A percentile compares a stretch with the other conserved stretches of the same genome.
These are phyloP conservation scores for Lentinula aciculospora DNA, from an alignment of 768 basidiomycete genomes.

Conservation along the genomic window DNA sequence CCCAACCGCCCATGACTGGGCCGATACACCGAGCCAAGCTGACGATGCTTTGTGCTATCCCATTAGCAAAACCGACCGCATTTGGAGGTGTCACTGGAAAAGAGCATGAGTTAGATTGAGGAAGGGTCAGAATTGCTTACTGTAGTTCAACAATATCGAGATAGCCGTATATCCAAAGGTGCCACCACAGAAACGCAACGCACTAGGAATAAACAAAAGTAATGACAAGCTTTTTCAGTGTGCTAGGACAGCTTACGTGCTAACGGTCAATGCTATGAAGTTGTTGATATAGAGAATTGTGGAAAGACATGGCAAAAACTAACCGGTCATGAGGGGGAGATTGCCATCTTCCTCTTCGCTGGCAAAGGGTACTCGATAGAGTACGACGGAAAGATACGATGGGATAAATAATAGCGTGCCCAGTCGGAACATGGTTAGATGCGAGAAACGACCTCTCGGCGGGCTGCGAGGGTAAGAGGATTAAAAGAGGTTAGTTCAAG, in stretches of 20 bases:
- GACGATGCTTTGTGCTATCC: constrained; percentile 92
- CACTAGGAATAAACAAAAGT: constrained; percentile 37
- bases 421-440: constrained; percentile 85
- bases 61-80: constrained; percentile 89
- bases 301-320: constrained; percentile 20
- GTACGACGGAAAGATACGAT: constrained; percentile 74
- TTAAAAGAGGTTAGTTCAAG: not conserved
- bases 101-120: constrained; percentile 7
- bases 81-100: constrained; percentile 81
- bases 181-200: constrained; percentile 80
- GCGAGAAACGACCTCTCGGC: constrained; percentile 77
- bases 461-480: constrained; percentile 37
- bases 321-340: constrained; percentile 76
- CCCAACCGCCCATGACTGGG: constrained; percentile 80
- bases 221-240: not conserved
- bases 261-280: constrained; percentile 57
- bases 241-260: constrained; percentile 58
- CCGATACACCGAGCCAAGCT: constrained; percentile 90
- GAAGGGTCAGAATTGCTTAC: constrained; percentile 30
- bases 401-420: constrained; percentile 86
- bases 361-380: constrained; percentile 67
- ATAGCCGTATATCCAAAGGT: constrained; percentile 91
- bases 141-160: constrained; percentile 83
- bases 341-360: constrained; percentile 66
- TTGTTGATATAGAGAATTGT: constrained; percentile 7